phyloP scores from a whole-genome alignment of 495 filamentous ascomycete species.

The Neurospora sp. region DNA sequence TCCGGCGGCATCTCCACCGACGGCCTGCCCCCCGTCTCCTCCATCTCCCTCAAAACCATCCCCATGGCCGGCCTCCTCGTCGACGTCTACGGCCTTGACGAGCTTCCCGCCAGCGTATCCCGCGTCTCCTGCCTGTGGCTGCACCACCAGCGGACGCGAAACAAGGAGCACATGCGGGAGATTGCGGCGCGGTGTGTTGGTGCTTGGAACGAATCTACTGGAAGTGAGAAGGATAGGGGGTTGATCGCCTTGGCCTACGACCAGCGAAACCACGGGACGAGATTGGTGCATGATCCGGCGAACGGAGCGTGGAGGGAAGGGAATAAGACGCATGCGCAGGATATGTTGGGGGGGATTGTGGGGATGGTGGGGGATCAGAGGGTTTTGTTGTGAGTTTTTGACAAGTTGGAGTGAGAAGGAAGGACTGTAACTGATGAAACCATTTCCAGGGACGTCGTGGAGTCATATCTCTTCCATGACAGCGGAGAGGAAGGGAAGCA shows the following conservation, averaged over 20 bases:
- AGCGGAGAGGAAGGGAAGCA: slow-evolving; percentile 20
- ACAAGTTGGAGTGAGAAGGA: background rate
- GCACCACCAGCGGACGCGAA: slow-evolving; percentile 65
- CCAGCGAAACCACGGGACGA: slow-evolving; percentile 78
- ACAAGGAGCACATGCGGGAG: slow-evolving; percentile 57
- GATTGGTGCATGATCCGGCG: slow-evolving; percentile 45
- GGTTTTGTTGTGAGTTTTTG: slow-evolving; percentile 16
- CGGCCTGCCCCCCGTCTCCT: slow-evolving; percentile 21
- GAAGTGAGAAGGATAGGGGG: slow-evolving; percentile 22
- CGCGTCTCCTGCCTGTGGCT: slow-evolving; percentile 72
- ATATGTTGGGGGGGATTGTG: slow-evolving; percentile 59
- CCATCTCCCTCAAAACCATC: slow-evolving; percentile 50
- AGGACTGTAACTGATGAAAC: background rate
- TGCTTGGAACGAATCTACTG: slow-evolving; percentile 20
- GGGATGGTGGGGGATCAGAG: slow-evolving; percentile 70
- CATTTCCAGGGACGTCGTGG: slow-evolving; percentile 55
- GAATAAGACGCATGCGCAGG: slow-evolving; percentile 74
- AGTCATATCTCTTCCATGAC: slow-evolving; percentile 60
- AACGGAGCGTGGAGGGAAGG: slow-evolving; percentile 74
- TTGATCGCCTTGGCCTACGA: slow-evolving; percentile 79
- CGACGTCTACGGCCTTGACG: slow-evolving; percentile 68
- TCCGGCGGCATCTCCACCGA: background rate
- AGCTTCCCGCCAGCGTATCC: slow-evolving; percentile 44
- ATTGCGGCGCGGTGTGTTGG: slow-evolving; percentile 28
- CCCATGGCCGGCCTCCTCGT: slow-evolving; percentile 68